Conservation (phyloP, 73 alveolate genomes). For the Paramecium octaurelia region DNA sequence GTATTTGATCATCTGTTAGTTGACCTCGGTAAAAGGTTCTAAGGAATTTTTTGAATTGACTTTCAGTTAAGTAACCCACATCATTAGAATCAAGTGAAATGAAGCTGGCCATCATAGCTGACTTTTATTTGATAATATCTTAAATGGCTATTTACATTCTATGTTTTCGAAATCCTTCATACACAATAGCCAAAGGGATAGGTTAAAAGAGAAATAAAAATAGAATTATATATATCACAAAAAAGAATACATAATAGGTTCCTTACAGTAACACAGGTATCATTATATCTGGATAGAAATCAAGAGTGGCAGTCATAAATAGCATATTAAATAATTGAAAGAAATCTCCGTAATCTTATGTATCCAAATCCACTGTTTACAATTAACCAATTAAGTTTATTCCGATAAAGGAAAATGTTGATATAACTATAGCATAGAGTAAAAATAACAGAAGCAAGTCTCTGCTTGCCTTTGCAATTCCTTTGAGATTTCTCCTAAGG, state of each 20-base stretch:
- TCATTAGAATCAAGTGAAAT: conserved; percentile 12
- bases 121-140: conserved; percentile 53
- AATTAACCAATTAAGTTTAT: conserved; percentile 50
- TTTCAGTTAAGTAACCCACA: conserved; percentile 19
- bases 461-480: conserved; percentile 25
- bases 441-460: conserved; percentile 33
- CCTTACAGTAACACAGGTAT: conserved; percentile 36
- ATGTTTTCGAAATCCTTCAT: conserved; percentile 63
- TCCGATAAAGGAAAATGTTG: conserved; percentile 53
- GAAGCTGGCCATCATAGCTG: conserved; percentile 61
- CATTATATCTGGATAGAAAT: conserved; percentile 54
- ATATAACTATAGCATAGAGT: conserved; percentile 30
- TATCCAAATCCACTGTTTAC: conserved; percentile 1
- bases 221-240: conserved; percentile 17
- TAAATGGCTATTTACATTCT: conserved; percentile 36
- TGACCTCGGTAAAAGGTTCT: not conserved
- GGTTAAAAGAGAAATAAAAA: conserved; percentile 56
- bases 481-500: conserved; percentile 56
- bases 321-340: conserved; percentile 19
- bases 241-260: conserved; percentile 21
- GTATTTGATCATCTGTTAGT: not conserved
- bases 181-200: conserved; percentile 57
- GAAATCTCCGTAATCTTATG: conserved; percentile 56
- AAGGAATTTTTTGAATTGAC: not conserved
- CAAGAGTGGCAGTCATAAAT: conserved; percentile 46